These are phyloP conservation scores for Umbelopsis isabellina DNA, from an alignment of 192 early-diverging fungal genomes.

Conservation along the genomic window DNA sequence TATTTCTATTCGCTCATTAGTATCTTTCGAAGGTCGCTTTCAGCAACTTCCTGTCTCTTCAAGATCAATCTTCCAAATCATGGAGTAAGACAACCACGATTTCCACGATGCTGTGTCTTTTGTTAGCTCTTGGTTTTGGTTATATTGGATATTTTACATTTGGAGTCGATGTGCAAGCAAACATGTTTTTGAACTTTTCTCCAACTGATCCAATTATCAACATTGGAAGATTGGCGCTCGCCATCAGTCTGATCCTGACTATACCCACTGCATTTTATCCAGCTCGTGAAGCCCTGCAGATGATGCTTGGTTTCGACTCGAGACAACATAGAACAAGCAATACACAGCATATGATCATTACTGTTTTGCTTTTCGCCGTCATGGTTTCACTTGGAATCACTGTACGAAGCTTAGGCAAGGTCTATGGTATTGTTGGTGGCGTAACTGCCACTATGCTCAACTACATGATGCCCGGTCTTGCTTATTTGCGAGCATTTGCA, in stretches of 20 bases:
- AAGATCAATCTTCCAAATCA: slow-evolving; percentile 45
- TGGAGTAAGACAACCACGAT: slow-evolving; percentile 57
- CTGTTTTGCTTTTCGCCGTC: slow-evolving; percentile 39
- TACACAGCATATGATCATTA: slow-evolving; percentile 43
- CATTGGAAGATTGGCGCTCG: slow-evolving; percentile 60
- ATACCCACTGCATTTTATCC: slow-evolving; percentile 54
- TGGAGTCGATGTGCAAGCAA: slow-evolving; percentile 62
- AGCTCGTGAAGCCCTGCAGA: slow-evolving; percentile 52
- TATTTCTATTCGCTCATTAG: not conserved
- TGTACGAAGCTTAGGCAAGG: slow-evolving; percentile 44
- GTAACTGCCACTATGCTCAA: slow-evolving; percentile 51
- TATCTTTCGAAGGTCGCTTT: slow-evolving; percentile 41
- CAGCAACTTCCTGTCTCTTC: slow-evolving; percentile 56
- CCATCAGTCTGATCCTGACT: slow-evolving; percentile 66
- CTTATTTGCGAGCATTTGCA: slow-evolving; percentile 43
- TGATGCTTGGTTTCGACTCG: slow-evolving; percentile 50
- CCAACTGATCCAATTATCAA: slow-evolving; percentile 60
- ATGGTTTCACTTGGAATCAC: slow-evolving; percentile 44
- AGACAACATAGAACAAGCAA: slow-evolving; percentile 31
- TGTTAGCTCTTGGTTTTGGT: slow-evolving; percentile 65
- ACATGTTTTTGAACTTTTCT: slow-evolving; percentile 70
- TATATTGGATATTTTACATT: slow-evolving; percentile 65
- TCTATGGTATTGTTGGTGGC: slow-evolving; percentile 53
- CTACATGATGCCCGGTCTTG: slow-evolving; percentile 51
- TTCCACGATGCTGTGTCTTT: slow-evolving; percentile 51